These are phyloP conservation scores for Colletotrichum sidae DNA, from an alignment of 2,329 filamentous ascomycete genomes.

Conservation along the genomic window DNA sequence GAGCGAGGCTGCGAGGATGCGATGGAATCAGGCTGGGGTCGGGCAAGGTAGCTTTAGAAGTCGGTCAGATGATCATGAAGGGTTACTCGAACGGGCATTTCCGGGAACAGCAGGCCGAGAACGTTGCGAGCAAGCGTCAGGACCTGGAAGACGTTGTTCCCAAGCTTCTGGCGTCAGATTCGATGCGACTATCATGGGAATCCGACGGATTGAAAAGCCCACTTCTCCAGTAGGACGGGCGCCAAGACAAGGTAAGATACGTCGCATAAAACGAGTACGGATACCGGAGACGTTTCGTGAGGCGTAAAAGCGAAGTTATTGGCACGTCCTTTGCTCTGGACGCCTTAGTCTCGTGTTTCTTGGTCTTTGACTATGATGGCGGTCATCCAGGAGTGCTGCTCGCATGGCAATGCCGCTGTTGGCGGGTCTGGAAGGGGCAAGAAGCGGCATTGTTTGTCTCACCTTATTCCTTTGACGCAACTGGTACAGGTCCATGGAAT, in stretches of 20 bases:
- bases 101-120: slow-evolving; percentile 5
- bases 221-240: background rate
- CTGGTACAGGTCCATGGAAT: slow-evolving; percentile 10
- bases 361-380: slow-evolving; percentile 29
- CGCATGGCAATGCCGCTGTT: slow-evolving; percentile 22
- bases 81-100: background rate
- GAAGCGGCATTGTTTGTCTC: slow-evolving; percentile 22
- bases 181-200: slow-evolving; percentile 3
- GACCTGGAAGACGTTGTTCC: background rate
- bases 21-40: background rate
- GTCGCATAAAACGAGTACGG: slow-evolving; percentile 6
- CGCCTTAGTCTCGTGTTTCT: slow-evolving; percentile 21
- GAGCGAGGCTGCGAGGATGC: slow-evolving; percentile 4
- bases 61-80: background rate
- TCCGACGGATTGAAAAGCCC: slow-evolving; percentile 5
- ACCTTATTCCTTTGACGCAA: slow-evolving; percentile 24
- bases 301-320: background rate
- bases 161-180: slow-evolving; percentile 5
- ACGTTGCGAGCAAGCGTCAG: background rate
- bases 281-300: slow-evolving; percentile 17
- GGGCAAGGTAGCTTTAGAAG: slow-evolving; percentile 3
- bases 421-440: slow-evolving; percentile 16
- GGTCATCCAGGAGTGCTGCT: slow-evolving; percentile 10
- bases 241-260: background rate
- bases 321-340: slow-evolving; percentile 6